phyloP scores from a whole-genome alignment of 805 yeast species.

The Candida maris region DNA sequence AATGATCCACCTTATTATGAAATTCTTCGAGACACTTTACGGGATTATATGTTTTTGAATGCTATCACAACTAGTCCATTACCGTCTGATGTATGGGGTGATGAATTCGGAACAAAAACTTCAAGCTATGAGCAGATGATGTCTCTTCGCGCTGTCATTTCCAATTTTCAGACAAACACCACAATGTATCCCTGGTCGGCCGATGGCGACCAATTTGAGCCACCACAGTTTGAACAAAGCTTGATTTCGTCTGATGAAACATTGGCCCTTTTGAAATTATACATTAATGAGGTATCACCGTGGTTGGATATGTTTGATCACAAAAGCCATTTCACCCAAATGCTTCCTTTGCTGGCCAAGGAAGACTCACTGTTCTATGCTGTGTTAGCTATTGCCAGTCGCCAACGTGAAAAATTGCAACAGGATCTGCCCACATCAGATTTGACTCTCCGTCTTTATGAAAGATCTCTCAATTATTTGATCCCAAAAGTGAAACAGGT shows the following conservation, averaged over 20 bases:
- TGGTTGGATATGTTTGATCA: conserved; percentile 28
- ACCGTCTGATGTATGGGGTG: conserved; percentile 7
- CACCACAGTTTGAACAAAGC: conserved; percentile 24
- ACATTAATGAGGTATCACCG: conserved; percentile 17
- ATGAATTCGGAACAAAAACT: conserved; percentile 3
- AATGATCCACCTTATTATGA: conserved; percentile 12
- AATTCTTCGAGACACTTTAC: conserved; percentile 29
- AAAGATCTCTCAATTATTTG: conserved; percentile 20
- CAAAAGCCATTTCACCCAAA: conserved; percentile 18
- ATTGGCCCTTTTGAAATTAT: conserved; percentile 16
- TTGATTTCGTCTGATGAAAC: conserved; percentile 22
- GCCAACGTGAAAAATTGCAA: conserved; percentile 16
- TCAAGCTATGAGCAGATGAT: conserved; percentile 12
- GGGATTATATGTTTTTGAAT: conserved; percentile 40
- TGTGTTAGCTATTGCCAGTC: conserved; percentile 18
- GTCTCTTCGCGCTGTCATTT: conserved; percentile 12
- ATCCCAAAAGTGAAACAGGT: conserved; percentile 14
- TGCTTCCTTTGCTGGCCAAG: conserved; percentile 18
- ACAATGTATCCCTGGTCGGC: conserved; percentile 5
- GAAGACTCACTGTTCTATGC: conserved; percentile 16
- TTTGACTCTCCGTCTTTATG: conserved; percentile 17
- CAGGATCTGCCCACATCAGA: conserved; percentile 12
- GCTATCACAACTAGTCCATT: conserved; percentile 23
- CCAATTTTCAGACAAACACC: conserved; percentile 12
- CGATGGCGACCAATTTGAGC: conserved; percentile 3